phyloP scores from a whole-genome alignment of 129 eudicot genomes.

The Artemisia annua region DNA sequence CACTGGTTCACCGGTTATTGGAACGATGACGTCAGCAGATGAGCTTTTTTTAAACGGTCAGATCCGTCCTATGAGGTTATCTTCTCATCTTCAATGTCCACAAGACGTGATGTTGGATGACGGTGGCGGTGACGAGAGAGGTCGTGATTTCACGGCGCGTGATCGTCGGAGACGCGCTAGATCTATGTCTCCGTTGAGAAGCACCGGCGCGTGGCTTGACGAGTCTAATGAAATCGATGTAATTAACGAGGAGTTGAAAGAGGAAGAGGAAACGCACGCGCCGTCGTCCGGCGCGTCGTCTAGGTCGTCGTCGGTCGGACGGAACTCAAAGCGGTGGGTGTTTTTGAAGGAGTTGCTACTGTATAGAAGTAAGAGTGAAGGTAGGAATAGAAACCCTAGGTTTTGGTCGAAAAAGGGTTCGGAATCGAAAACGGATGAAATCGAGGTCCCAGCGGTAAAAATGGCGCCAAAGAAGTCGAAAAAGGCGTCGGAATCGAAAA shows the following conservation, averaged over 20 bases:
- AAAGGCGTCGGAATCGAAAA: not conserved
- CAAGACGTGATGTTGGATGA: slow-evolving; percentile 51
- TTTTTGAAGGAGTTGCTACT: slow-evolving; percentile 74
- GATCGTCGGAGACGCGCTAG: slow-evolving; percentile 67
- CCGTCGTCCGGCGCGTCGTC: slow-evolving; percentile 69
- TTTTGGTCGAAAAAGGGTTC: slow-evolving; percentile 56
- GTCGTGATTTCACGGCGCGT: slow-evolving; percentile 47
- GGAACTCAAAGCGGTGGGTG: slow-evolving; percentile 81
- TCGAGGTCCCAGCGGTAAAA: not conserved
- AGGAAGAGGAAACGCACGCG: slow-evolving; percentile 23
- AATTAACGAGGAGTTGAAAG: slow-evolving; percentile 16
- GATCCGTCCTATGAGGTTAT: slow-evolving; percentile 93
- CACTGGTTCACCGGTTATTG: slow-evolving; percentile 26
- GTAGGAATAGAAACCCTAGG: slow-evolving; percentile 57
- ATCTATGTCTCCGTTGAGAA: slow-evolving; percentile 73
- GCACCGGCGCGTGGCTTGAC: slow-evolving; percentile 46
- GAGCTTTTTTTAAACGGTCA: slow-evolving; percentile 80
- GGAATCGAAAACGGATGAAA: slow-evolving; percentile 12
- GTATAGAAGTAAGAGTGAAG: slow-evolving; percentile 88
- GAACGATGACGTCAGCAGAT: slow-evolving; percentile 75
- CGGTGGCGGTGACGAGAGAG: slow-evolving; percentile 37
- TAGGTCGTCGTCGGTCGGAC: slow-evolving; percentile 69
- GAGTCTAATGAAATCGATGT: slow-evolving; percentile 28
- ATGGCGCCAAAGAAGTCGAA: not conserved
- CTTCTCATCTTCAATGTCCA: slow-evolving; percentile 67